Percentiles rank a stretch among this genome's conserved stretches.
Evolutionary conservation across 225 moss, liverwort and hornwort genomes (phyloP).

Genomic region (Rhytidiadelphus loreus): DNA sequence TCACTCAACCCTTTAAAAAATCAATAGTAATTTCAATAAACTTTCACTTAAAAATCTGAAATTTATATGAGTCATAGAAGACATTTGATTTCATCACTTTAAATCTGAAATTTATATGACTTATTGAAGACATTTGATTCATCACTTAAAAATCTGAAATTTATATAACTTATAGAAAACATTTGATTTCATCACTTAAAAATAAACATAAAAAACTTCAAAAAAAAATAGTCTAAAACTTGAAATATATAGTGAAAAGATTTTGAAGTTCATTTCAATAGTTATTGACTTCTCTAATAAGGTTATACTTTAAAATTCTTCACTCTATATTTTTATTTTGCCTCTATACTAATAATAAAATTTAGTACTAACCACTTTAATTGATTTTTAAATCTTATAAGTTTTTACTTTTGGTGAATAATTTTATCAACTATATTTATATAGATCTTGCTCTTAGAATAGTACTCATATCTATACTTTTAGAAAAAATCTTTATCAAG

Average conservation of each 20-base stretch:
- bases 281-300: accelerated
- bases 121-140: background rate
- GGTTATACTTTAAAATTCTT: no score
- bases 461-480: background rate
- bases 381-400: background rate
- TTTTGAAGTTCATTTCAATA: background rate
- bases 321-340: background rate
- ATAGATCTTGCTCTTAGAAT: no score
- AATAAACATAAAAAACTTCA: background rate
- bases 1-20: no score
- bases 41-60: background rate
- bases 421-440: background rate
- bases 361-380: background rate
- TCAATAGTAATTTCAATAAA: background rate
- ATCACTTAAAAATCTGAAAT: background rate
- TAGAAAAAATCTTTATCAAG: background rate
- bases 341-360: background rate
- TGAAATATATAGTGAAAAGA: no score
- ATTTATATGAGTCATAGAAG: background rate
- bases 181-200: background rate
- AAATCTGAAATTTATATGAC: background rate
- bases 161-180: background rate
- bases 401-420: no score
- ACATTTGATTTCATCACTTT: no score
- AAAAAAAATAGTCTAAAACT: background rate